A percentile compares a stretch with the other conserved stretches of the same genome.
These are phyloP conservation scores for Aspergillus biplanus DNA, from an alignment of 495 filamentous ascomycete genomes.

Conservation along the genomic window DNA sequence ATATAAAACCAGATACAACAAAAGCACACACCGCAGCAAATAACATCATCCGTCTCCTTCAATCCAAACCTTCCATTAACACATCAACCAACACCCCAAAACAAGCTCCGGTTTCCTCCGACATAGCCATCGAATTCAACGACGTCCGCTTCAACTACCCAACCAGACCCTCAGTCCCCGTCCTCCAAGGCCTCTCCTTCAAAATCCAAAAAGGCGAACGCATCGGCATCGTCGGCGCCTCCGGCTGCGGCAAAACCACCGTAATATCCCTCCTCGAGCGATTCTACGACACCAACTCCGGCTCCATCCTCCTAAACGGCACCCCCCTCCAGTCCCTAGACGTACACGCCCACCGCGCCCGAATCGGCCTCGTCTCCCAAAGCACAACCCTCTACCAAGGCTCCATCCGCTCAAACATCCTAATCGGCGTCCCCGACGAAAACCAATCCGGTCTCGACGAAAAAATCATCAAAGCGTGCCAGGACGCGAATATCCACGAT, in stretches of 20 bases:
- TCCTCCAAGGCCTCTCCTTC: background rate
- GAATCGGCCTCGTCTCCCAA: slow-evolving; percentile 43
- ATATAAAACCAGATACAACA: background rate
- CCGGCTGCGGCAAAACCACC: slow-evolving; percentile 60
- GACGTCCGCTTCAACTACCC: slow-evolving; percentile 17
- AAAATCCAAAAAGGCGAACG: slow-evolving; percentile 39
- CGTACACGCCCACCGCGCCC: slow-evolving; percentile 27
- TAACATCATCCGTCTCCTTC: background rate
- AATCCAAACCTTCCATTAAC: background rate
- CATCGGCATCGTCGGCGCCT: slow-evolving; percentile 37
- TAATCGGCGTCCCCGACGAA: slow-evolving; percentile 29
- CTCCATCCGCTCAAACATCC: slow-evolving; percentile 48
- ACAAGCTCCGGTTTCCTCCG: background rate
- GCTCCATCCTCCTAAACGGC: slow-evolving; percentile 34
- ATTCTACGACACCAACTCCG: slow-evolving; percentile 48
- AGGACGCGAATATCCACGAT: slow-evolving; percentile 35
- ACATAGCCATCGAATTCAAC: background rate
- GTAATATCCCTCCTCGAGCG: slow-evolving; percentile 56
- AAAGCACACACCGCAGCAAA: background rate
- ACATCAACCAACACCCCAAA: background rate
- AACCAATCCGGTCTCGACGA: background rate
- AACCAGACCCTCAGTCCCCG: background rate
- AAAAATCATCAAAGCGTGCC: slow-evolving; percentile 31
- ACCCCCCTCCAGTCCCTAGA: slow-evolving; percentile 19
- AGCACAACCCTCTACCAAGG: slow-evolving; percentile 43